Conservation (phyloP, 192 early-diverging fungal species). For the Coemansia sp. region DNA sequence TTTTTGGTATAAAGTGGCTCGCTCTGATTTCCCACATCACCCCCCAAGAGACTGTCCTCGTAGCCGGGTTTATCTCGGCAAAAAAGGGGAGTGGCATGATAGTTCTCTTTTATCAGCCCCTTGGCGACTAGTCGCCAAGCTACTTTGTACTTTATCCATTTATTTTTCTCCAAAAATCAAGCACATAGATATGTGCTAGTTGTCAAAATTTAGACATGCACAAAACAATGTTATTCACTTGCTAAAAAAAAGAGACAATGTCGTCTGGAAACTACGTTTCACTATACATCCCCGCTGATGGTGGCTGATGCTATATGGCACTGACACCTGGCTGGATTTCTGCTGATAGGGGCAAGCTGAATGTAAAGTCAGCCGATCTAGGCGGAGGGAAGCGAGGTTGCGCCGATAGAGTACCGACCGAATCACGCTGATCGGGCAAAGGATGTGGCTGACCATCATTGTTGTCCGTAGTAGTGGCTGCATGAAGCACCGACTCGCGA, state of each 20-base stretch:
- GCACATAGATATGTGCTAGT: not conserved
- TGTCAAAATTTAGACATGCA: not conserved
- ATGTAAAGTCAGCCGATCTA: not conserved
- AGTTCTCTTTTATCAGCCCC: not conserved
- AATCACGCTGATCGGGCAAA: slow-evolving; percentile 4
- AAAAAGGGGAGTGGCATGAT: not conserved
- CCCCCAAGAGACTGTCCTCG: not conserved
- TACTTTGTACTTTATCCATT: not conserved
- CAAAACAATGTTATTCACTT: not conserved
- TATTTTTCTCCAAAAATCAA: not conserved
- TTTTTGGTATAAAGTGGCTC: not conserved
- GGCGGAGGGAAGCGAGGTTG: not conserved
- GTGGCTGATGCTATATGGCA: not conserved
- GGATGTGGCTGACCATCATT: not conserved
- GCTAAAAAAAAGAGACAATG: not conserved
- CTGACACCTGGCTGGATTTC: not conserved
- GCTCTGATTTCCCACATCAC: not conserved
- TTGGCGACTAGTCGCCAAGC: not conserved
- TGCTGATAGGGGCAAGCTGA: slow-evolving; percentile 5
- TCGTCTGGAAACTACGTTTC: not conserved
- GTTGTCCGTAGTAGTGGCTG: not conserved
- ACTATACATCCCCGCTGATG: not conserved
- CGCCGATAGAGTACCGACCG: not conserved
- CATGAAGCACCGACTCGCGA: not conserved
- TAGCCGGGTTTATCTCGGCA: not conserved